Base-by-base conservation (phyloP, 208 protist genomes). In the Trichomonas gallinae region DNA sequence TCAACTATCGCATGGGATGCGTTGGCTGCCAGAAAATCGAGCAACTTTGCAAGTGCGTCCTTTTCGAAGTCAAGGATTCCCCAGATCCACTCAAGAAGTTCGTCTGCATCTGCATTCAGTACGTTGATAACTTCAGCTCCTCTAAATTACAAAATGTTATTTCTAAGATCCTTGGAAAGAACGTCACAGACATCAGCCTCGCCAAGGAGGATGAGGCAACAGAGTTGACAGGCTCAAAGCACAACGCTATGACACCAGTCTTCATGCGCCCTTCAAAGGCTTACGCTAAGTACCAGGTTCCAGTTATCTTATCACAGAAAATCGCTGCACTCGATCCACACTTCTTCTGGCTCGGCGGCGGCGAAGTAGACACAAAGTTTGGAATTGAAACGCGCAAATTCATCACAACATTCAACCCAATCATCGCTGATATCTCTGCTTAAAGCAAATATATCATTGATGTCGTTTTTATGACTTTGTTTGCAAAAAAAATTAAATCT, bases 221-320 rank as follows among this genome's bases (percentile, higher is more conserved):
- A 91, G 23, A 91, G 17, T 42, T 91, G 1, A 91, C n/a, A 34
- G 83, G 83, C 10, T 45, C 83, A 48, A 48, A 48, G 42, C 13
- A 91, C 17, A 91, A 91, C 42, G 83, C 83, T 23, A 91, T 91
- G 83, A 91, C 83, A 34, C 83, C 83, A 91, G 83, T 91, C n/a
- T 91, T 44, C 40, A 23, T 91, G 15, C 3, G 42, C 10, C 83
- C 83, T 34, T 34, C 40, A 21, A 91, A 91, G 48, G 40, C 21
- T 34, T 91, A 48, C 42, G 40, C 8, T 48, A 91, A 45, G 48
- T 91, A 91, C 17, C 13, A 49, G 6, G 42, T 91, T n/a, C 8
- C 83, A 23, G 21, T 91, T 48, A 36, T 91, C 17, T n/a, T 91
- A 9, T 44, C n/a, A 11, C 15, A 91, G 17, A 91, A 48, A 91